These are phyloP conservation scores for Phytophthora foliorum DNA, from an alignment of 352 stramenopile genomes.

Conservation along the genomic window DNA sequence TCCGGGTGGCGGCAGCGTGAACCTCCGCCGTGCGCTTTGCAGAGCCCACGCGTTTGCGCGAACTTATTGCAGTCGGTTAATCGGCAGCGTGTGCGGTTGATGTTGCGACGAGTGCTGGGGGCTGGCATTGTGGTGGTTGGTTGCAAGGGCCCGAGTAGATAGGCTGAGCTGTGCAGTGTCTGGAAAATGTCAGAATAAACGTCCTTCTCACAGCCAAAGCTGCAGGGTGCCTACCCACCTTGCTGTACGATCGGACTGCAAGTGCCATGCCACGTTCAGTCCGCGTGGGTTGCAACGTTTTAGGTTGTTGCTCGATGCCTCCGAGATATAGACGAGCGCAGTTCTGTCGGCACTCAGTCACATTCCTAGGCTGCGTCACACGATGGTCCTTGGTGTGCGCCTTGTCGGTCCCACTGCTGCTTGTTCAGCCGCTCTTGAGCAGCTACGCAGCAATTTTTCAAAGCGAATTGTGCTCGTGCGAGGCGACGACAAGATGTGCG, in stretches of 20 bases:
- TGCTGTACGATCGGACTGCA: slow-evolving; percentile 37
- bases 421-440: slow-evolving; percentile 4
- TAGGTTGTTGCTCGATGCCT: slow-evolving; percentile 27
- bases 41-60: slow-evolving; percentile 79
- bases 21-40: slow-evolving; percentile 85
- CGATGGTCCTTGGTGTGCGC: neutral
- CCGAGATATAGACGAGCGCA: slow-evolving; percentile 38
- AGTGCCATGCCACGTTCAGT: slow-evolving; percentile 22
- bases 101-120: slow-evolving; percentile 48
- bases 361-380: neutral
- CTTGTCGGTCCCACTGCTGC: slow-evolving; percentile 15
- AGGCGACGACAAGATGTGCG: slow-evolving; percentile 36
- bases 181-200: slow-evolving; percentile 36
- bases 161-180: slow-evolving; percentile 11
- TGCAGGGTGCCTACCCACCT: neutral
- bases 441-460: slow-evolving; percentile 15
- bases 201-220: neutral
- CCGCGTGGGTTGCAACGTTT: slow-evolving; percentile 28
- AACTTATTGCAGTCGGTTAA: slow-evolving; percentile 80
- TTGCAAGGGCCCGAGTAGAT: neutral
- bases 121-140: slow-evolving; percentile 35
- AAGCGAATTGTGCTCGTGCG: slow-evolving; percentile 15
- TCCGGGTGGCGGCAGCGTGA: slow-evolving; percentile 77
- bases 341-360: neutral
- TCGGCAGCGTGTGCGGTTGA: slow-evolving; percentile 73